These are phyloP conservation scores for Neurospora sp. DNA, from an alignment of 495 filamentous ascomycete genomes.

Conservation along the genomic window DNA sequence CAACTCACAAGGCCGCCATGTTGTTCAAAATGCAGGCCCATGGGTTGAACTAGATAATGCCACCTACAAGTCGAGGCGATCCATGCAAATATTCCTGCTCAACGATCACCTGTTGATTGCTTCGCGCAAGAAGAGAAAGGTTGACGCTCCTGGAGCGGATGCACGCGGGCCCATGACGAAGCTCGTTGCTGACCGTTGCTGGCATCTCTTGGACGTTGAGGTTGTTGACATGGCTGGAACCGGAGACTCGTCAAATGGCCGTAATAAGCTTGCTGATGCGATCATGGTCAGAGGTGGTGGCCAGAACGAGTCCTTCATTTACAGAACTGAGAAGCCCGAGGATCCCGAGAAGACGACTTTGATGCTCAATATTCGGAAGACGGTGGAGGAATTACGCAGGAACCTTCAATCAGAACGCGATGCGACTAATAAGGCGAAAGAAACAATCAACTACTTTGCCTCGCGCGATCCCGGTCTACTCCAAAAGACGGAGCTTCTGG, in stretches of 20 bases:
- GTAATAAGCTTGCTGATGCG: constrained; percentile 70
- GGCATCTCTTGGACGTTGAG: constrained; percentile 87
- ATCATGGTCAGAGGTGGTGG: constrained; percentile 82
- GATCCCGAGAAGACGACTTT: constrained; percentile 66
- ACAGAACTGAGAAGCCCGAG: constrained; percentile 67
- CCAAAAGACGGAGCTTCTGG: constrained; percentile 61
- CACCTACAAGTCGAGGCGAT: constrained; percentile 80
- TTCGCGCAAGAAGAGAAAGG: constrained; percentile 78
- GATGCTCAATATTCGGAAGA: constrained; percentile 80
- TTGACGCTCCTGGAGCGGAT: constrained; percentile 52
- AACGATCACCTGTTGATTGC: constrained; percentile 94
- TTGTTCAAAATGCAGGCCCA: constrained; percentile 75
- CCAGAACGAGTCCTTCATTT: constrained; percentile 78
- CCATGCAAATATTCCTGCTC: constrained; percentile 80
- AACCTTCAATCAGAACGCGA: constrained; percentile 74
- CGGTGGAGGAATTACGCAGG: constrained; percentile 80
- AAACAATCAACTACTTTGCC: constrained; percentile 72
- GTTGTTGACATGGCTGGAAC: constrained; percentile 74
- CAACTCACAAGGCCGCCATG: constrained; percentile 80
- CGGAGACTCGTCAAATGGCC: constrained; percentile 42
- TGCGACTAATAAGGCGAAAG: constrained; percentile 62
- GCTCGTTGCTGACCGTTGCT: constrained; percentile 86
- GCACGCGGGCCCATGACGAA: constrained; percentile 58
- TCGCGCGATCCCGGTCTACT: constrained; percentile 59
- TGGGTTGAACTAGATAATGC: constrained; percentile 97